Evolutionary conservation across 83 land plant species (phyloP), one percentile per base, ranked within the genome.

Genomic region (Picea mariana): DNA sequence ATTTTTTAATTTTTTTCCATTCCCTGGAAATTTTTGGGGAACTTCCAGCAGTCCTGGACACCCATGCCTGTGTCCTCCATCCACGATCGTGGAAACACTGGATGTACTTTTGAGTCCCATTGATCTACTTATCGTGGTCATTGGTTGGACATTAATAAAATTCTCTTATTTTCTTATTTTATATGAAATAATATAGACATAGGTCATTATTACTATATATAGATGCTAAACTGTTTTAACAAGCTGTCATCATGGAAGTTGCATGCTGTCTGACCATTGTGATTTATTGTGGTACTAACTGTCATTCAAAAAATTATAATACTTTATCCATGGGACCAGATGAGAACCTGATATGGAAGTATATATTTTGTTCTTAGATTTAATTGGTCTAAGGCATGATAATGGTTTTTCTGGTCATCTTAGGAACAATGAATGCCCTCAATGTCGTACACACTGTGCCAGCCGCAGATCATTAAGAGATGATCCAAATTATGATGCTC

Each of bases 371-470:
- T 38, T 69, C 75, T 38, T 38, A 69, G 75, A 38, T 69, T 69
- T 34, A 9, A 34, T 69, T 38, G 42, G 42, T 17, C 47, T 38
- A 64, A 64, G 26, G 24, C 47, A 69, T 5, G 58, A 8, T 47
- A 24, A 68, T 68, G 75, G 44, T 4, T 62, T 61, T 79, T 38
- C 78, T 71, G 71, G 59, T 79, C 17, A 73, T 4, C 62, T 73
- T 87, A 97, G 99, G 82, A 97, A 97, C 84, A 97, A 95, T 84
- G 99, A 97, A 79, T 97, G 99, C 73, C 99, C 99, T 78, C 97
- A 96, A 26, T 97, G 99, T 87, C 93, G 99, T n/a, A 95, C 99
- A 67, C 99, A 97, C 79, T 97, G 99, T 91, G 98, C 99, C 80
- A 97, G 99, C 86, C 90, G 99, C 13, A 93, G 99, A 12, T 97